Evolutionary conservation across 306 rosid species (phyloP).

Genomic region (Oemleria cerasiformis): DNA sequence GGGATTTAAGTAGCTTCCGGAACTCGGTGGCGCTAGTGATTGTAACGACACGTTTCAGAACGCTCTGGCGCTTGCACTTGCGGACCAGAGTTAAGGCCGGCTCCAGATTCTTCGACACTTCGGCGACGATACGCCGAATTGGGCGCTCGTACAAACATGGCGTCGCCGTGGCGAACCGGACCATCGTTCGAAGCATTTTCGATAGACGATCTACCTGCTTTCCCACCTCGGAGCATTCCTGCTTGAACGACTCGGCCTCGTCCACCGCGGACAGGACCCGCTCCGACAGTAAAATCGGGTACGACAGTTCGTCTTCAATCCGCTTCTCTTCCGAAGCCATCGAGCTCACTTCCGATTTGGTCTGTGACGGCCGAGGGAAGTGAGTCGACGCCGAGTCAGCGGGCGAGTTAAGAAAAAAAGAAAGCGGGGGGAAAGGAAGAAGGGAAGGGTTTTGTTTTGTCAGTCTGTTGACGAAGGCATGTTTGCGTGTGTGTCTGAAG

Average conservation of each 20-base stretch:
- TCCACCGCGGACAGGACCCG: constrained; percentile 52
- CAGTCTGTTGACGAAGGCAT: not conserved
- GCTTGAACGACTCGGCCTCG: constrained; percentile 53
- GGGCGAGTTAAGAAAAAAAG: constrained; percentile 21
- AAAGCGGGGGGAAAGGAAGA: not conserved
- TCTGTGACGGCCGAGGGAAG: constrained; percentile 17
- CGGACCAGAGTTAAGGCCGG: constrained; percentile 52
- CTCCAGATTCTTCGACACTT: constrained; percentile 53
- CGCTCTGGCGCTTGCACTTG: constrained; percentile 62
- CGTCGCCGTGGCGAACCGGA: constrained; percentile 48
- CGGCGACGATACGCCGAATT: constrained; percentile 53
- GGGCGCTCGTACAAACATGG: constrained; percentile 64
- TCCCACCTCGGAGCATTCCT: constrained; percentile 59
- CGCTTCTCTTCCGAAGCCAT: constrained; percentile 62
- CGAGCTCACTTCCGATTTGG: not conserved
- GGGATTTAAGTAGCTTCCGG: constrained; percentile 35
- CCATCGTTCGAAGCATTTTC: constrained; percentile 63
- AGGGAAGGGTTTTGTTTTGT: not conserved
- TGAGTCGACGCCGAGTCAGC: constrained; percentile 33
- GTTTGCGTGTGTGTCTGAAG: constrained; percentile 6
- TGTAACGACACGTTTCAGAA: constrained; percentile 58
- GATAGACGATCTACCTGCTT: constrained; percentile 60
- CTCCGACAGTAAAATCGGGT: constrained; percentile 66
- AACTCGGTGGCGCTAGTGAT: constrained; percentile 60
- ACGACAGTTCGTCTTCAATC: constrained; percentile 56